phyloP scores from a whole-genome alignment of 768 basidiomycete genomes.

The Trametes cinnabarina region DNA sequence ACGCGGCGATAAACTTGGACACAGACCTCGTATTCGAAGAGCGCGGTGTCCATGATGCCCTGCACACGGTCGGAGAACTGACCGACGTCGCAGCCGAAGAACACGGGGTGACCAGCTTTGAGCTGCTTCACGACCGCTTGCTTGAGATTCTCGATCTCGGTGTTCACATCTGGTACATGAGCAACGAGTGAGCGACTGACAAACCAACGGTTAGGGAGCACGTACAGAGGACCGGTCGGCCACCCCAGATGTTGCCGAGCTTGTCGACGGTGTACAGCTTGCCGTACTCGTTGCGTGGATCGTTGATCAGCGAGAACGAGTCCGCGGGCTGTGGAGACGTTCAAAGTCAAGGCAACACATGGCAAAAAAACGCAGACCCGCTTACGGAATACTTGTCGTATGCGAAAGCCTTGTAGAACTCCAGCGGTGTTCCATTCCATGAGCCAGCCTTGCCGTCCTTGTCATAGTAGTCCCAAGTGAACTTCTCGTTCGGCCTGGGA shows the following conservation, averaged over 20 bases:
- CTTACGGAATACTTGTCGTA: constrained; percentile 30
- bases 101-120: constrained; percentile 85
- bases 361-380: too few relatives aligned
- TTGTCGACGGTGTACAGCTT: constrained; percentile 90
- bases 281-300: constrained; percentile 82
- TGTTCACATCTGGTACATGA: constrained; percentile 78
- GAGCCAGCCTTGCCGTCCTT: constrained; percentile 68
- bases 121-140: constrained; percentile 77
- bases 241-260: constrained; percentile 91
- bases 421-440: constrained; percentile 79
- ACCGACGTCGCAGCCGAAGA: constrained; percentile 97
- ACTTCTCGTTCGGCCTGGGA: constrained; percentile 64
- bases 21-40: constrained; percentile 78
- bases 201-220: constrained; percentile 25
- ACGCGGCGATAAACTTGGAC: background rate
- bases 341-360: too few relatives aligned
- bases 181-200: background rate
- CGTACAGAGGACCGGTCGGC: constrained; percentile 75
- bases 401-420: constrained; percentile 61
- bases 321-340: constrained; percentile 62
- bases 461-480: constrained; percentile 90
- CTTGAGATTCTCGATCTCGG: constrained; percentile 79
- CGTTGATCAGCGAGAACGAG: constrained; percentile 91
- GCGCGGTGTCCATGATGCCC: constrained; percentile 85
- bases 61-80: constrained; percentile 67